A percentile compares a stretch with the other conserved stretches of the same genome.
These are phyloP conservation scores for Solanum etuberosum DNA, from an alignment of 257 asterid species.

Conservation along the genomic window DNA sequence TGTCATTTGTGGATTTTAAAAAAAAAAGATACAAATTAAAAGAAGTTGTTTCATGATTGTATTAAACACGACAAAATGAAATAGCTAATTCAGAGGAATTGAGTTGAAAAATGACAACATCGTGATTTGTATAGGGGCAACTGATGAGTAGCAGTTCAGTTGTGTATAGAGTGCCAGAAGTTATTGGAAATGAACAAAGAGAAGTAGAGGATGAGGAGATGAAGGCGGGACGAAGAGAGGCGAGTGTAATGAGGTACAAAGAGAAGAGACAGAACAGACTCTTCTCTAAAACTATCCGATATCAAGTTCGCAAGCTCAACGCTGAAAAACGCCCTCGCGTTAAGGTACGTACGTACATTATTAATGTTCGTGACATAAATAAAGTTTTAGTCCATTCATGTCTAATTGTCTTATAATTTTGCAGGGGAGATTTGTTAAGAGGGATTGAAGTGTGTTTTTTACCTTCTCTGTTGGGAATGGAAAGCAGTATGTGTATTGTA, in stretches of 20 bases:
- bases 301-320: slow-evolving; percentile 75
- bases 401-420: background rate
- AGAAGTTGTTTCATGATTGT: background rate
- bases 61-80: background rate
- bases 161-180: slow-evolving; percentile 63
- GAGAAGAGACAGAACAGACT: slow-evolving; percentile 80
- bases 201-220: background rate
- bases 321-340: slow-evolving; percentile 94
- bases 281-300: slow-evolving; percentile 59
- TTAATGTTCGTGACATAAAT: background rate
- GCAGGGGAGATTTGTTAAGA: slow-evolving; percentile 92
- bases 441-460: slow-evolving; percentile 21
- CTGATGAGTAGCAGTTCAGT: slow-evolving; percentile 8
- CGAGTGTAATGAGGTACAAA: slow-evolving; percentile 75
- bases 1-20: too few species aligned
- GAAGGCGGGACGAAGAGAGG: slow-evolving; percentile 48
- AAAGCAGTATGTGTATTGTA: background rate
- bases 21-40: background rate
- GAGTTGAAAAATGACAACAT: background rate
- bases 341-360: slow-evolving; percentile 30
- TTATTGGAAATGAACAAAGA: slow-evolving; percentile 11
- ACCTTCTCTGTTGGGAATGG: background rate
- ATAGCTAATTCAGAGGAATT: background rate
- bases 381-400: background rate
- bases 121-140: slow-evolving; percentile 14